These are phyloP conservation scores for Trapa incisa DNA, from an alignment of 345 rosid species.

Conservation along the genomic window DNA sequence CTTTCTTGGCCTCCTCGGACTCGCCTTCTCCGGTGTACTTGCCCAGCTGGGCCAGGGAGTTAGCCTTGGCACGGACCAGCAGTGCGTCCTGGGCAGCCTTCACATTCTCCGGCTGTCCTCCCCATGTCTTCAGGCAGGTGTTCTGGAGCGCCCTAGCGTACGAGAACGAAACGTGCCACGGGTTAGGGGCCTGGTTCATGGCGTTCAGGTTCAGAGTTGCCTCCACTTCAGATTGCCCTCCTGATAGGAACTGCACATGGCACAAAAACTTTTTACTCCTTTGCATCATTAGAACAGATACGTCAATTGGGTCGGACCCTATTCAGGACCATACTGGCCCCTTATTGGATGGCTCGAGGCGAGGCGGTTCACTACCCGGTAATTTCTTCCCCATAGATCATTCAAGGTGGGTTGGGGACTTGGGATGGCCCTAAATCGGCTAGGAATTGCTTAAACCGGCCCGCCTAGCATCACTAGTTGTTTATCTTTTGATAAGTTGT, in stretches of 20 bases:
- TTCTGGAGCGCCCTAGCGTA: conserved; percentile 35
- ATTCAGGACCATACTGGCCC: too few species aligned
- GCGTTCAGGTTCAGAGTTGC: conserved; percentile 36
- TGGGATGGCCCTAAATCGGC: too few species aligned
- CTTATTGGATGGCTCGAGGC: too few species aligned
- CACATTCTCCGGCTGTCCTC: conserved; percentile 29
- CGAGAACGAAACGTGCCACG: conserved; percentile 45
- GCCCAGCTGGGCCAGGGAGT: conserved; percentile 34
- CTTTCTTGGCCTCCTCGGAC: conserved; percentile 29
- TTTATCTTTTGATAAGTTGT: too few species aligned
- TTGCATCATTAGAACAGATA: too few species aligned
- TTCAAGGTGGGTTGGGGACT: too few species aligned
- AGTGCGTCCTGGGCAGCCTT: conserved; percentile 29
- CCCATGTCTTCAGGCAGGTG: conserved; percentile 37
- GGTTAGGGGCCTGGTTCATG: conserved; percentile 32
- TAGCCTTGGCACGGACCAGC: conserved; percentile 32
- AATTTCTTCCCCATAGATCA: too few species aligned
- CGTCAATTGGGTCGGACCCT: too few species aligned
- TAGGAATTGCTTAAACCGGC: too few species aligned
- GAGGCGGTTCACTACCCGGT: too few species aligned
- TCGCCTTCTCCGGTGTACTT: conserved; percentile 29
- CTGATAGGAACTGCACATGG: conserved; percentile 25
- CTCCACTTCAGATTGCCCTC: conserved; percentile 32
- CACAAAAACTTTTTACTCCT: background rate
- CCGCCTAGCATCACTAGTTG: too few species aligned